Conservation (phyloP, 2,329 filamentous ascomycete species). For the Fusarium succisae region DNA sequence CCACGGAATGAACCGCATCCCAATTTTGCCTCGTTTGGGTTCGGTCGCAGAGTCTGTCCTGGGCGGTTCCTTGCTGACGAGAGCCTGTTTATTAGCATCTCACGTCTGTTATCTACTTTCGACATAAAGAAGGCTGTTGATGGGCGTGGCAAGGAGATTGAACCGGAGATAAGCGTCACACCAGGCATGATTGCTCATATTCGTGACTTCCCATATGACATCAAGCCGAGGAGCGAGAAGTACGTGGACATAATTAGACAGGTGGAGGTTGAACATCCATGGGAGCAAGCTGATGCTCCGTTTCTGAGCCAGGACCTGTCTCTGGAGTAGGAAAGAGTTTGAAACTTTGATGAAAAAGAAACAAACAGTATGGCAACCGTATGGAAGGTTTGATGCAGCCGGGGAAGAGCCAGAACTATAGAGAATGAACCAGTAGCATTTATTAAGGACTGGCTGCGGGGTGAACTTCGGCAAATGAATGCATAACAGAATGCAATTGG, state of each 20-base stretch:
- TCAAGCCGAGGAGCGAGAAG: background rate
- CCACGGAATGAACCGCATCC: conserved; percentile 12
- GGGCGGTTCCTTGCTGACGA: background rate
- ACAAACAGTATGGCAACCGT: accelerated
- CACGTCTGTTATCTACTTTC: background rate
- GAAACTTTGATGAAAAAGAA: accelerated
- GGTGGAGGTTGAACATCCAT: background rate
- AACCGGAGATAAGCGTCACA: background rate
- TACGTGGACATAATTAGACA: background rate
- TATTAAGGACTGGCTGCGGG: too few species aligned
- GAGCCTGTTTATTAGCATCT: background rate
- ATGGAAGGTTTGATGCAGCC: accelerated
- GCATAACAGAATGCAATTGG: too few species aligned
- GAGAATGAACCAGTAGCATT: too few species aligned
- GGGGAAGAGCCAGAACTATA: accelerated
- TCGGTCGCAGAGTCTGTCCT: conserved; percentile 3
- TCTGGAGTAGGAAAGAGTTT: background rate
- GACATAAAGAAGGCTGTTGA: background rate
- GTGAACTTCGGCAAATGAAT: too few species aligned
- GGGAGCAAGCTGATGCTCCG: background rate
- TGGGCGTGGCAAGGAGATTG: background rate
- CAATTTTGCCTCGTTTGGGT: background rate
- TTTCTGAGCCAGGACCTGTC: background rate
- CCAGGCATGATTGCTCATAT: background rate
- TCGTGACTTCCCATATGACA: background rate